These are phyloP conservation scores for Microdochium trichocladiopsis DNA, from an alignment of 2,329 filamentous ascomycete genomes.

Conservation along the genomic window DNA sequence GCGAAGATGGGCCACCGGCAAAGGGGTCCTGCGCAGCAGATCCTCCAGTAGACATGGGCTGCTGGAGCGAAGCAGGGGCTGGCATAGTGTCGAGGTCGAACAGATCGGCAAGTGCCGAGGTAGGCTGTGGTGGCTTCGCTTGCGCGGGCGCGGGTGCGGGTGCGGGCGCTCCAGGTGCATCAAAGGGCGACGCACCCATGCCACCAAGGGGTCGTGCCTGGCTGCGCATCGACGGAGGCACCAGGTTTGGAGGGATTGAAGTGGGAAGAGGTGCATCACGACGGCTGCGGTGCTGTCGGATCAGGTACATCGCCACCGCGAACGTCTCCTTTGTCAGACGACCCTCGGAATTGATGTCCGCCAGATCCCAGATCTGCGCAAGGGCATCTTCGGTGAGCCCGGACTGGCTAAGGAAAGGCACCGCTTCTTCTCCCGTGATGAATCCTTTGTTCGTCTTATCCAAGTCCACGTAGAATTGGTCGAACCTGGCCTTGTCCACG, in stretches of 20 bases:
- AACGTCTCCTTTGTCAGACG: slow-evolving; percentile 85
- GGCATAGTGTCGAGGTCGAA: slow-evolving; percentile 74
- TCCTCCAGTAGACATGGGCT: slow-evolving; percentile 65
- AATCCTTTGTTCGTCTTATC: slow-evolving; percentile 76
- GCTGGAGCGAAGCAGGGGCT: slow-evolving; percentile 50
- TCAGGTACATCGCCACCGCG: slow-evolving; percentile 94
- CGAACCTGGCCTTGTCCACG: slow-evolving; percentile 81
- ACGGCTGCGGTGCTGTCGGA: slow-evolving; percentile 77
- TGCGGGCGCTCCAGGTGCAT: slow-evolving; percentile 21
- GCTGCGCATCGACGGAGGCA: slow-evolving; percentile 79
- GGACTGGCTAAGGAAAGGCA: slow-evolving; percentile 89
- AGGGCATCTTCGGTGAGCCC: slow-evolving; percentile 81
- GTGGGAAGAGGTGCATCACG: slow-evolving; percentile 63
- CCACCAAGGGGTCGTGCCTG: slow-evolving; percentile 41
- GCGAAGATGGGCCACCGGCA: slow-evolving; percentile 45
- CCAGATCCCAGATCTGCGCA: slow-evolving; percentile 94
- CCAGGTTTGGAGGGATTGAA: slow-evolving; percentile 69
- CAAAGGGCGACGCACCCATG: slow-evolving; percentile 44
- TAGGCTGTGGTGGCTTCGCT: slow-evolving; percentile 37
- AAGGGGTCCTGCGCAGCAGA: slow-evolving; percentile 62
- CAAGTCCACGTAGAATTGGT: slow-evolving; percentile 75
- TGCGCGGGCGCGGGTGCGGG: slow-evolving; percentile 25
- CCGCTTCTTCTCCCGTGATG: slow-evolving; percentile 91
- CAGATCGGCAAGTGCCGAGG: slow-evolving; percentile 85
- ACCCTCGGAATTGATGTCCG: slow-evolving; percentile 88